Conservation (phyloP, 1,284 basidiomycete species). For the Athelia psychrophila region DNA sequence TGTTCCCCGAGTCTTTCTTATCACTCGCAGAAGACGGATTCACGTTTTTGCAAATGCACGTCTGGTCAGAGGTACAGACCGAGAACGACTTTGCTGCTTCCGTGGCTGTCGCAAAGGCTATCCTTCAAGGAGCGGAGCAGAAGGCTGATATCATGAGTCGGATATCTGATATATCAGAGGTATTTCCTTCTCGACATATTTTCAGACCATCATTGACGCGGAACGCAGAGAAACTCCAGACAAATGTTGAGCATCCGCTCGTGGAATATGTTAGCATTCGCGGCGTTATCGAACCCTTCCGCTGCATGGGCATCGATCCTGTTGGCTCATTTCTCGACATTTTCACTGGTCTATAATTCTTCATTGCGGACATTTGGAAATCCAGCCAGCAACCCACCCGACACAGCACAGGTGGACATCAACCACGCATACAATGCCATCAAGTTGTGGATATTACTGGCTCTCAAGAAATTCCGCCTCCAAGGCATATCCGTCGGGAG, state of each 20-base stretch:
- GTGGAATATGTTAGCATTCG: slow-evolving; percentile 62
- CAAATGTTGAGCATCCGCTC: slow-evolving; percentile 42
- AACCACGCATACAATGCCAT: slow-evolving; percentile 66
- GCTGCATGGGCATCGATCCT: slow-evolving; percentile 39
- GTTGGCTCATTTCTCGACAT: slow-evolving; percentile 46
- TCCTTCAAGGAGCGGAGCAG: slow-evolving; percentile 43
- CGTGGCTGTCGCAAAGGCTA: slow-evolving; percentile 47
- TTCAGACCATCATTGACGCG: slow-evolving; percentile 7
- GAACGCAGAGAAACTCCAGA: slow-evolving; percentile 34
- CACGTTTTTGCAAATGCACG: slow-evolving; percentile 48
- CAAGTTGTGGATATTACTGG: slow-evolving; percentile 66
- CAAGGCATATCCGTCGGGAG: slow-evolving; percentile 4
- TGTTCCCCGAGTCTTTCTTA: slow-evolving; percentile 24
- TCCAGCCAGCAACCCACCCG: slow-evolving; percentile 27
- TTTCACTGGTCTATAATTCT: slow-evolving; percentile 43
- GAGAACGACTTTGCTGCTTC: slow-evolving; percentile 53
- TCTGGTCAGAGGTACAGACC: slow-evolving; percentile 38
- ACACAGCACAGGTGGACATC: slow-evolving; percentile 50
- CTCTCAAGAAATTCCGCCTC: slow-evolving; percentile 33
- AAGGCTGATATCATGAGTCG: slow-evolving; percentile 33
- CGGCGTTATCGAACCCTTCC: slow-evolving; percentile 43
- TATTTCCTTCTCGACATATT: slow-evolving; percentile 10
- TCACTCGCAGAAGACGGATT: slow-evolving; percentile 48
- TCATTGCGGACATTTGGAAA: slow-evolving; percentile 39
- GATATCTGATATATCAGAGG: slow-evolving; percentile 31